A percentile compares a stretch with the other conserved stretches of the same genome.
Conservation (phyloP, 2,329 filamentous ascomycete genomes). For the Calonectria naviculata region DNA sequence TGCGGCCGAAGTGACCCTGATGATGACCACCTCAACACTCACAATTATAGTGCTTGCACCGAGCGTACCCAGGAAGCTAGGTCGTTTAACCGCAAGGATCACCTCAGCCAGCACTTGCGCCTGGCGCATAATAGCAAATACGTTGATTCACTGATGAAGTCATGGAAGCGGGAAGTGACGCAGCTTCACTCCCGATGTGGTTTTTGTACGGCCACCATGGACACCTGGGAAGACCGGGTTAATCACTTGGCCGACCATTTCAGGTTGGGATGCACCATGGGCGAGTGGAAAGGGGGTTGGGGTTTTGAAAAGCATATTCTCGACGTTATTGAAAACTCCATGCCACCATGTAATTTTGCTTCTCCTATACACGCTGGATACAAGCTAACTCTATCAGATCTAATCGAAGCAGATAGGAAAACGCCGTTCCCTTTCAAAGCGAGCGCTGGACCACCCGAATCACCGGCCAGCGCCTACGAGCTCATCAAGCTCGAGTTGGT, state of each 20-base stretch:
- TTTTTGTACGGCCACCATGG: slow-evolving; percentile 48
- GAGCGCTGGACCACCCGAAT: slow-evolving; percentile 29
- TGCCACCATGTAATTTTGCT: slow-evolving; percentile 46
- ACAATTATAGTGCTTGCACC: slow-evolving; percentile 56
- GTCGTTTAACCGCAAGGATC: slow-evolving; percentile 55
- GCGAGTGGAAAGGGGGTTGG: slow-evolving; percentile 54
- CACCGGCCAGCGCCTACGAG: slow-evolving; percentile 45
- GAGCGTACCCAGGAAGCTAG: slow-evolving; percentile 57
- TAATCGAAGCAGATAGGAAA: slow-evolving; percentile 16
- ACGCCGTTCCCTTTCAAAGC: slow-evolving; percentile 36
- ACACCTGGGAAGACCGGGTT: slow-evolving; percentile 47
- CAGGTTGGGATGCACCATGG: slow-evolving; percentile 50
- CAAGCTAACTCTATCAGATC: not conserved
- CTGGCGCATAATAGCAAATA: slow-evolving; percentile 53
- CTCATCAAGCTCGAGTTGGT: slow-evolving; percentile 49
- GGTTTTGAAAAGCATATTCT: slow-evolving; percentile 50
- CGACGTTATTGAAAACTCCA: slow-evolving; percentile 50
- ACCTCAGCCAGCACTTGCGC: slow-evolving; percentile 53
- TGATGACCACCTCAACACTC: slow-evolving; percentile 44
- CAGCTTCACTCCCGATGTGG: slow-evolving; percentile 51
- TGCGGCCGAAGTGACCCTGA: slow-evolving; percentile 47
- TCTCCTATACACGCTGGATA: no score
- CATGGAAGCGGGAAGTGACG: slow-evolving; percentile 49
- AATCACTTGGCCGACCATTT: slow-evolving; percentile 54
- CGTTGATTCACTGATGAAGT: slow-evolving; percentile 26